Evolutionary conservation across 805 yeast species (phyloP).

Genomic region (Starmerella apis): DNA sequence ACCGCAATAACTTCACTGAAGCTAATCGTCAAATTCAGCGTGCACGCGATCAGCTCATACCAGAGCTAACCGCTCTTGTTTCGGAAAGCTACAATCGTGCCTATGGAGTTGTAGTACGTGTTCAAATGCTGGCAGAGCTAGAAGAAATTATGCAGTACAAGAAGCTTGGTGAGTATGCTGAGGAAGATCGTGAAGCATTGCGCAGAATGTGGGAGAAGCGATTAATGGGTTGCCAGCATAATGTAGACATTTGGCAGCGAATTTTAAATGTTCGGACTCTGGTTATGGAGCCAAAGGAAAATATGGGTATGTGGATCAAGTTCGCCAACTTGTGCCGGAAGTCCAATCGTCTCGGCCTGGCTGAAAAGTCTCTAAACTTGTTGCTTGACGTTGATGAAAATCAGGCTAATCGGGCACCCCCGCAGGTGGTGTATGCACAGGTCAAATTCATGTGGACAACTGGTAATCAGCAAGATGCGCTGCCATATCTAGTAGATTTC

Average conservation of each 20-base stretch:
- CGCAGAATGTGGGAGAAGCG: slow-evolving; percentile 91
- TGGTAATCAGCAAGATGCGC: slow-evolving; percentile 78
- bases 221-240: slow-evolving; percentile 83
- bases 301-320: slow-evolving; percentile 96
- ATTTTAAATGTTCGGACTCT: slow-evolving; percentile 85
- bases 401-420: slow-evolving; percentile 66
- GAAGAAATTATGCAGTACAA: slow-evolving; percentile 92
- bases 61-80: slow-evolving; percentile 88
- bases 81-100: slow-evolving; percentile 96
- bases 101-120: slow-evolving; percentile 89
- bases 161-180: slow-evolving; percentile 71
- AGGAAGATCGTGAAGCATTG: slow-evolving; percentile 56
- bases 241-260: slow-evolving; percentile 98
- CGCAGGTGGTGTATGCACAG: slow-evolving; percentile 95
- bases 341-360: slow-evolving; percentile 82
- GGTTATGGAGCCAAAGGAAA: slow-evolving; percentile 89
- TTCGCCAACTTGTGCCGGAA: slow-evolving; percentile 94
- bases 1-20: slow-evolving; percentile 71
- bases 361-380: slow-evolving; percentile 79
- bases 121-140: slow-evolving; percentile 92
- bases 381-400: slow-evolving; percentile 34
- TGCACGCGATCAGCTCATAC: slow-evolving; percentile 81
- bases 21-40: slow-evolving; percentile 67
- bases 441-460: slow-evolving; percentile 95
- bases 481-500: slow-evolving; percentile 75